phyloP scores from a whole-genome alignment of 2,329 filamentous ascomycete genomes.

The Lachnellula willkommii region DNA sequence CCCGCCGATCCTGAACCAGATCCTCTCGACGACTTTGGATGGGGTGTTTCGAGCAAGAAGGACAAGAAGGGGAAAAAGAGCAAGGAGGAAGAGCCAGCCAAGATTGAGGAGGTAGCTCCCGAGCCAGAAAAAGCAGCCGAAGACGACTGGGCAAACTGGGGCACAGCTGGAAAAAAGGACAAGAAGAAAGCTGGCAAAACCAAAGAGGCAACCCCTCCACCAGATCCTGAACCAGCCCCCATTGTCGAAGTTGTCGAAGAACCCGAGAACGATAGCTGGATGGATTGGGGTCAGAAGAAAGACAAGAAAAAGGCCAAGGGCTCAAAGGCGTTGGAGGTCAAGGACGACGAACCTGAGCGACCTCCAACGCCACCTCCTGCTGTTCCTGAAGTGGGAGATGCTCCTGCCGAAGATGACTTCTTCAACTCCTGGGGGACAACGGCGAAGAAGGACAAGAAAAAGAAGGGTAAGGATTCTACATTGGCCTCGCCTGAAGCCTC shows the following conservation, averaged over 20 bases:
- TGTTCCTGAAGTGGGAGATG: constrained; percentile 29
- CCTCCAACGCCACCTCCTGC: constrained; percentile 28
- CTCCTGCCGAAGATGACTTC: constrained; percentile 24
- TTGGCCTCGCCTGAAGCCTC: constrained; percentile 19
- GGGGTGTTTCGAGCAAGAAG: constrained; percentile 35
- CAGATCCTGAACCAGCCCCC: constrained; percentile 11
- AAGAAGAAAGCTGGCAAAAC: constrained; percentile 28
- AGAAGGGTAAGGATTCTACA: constrained; percentile 18
- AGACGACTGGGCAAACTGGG: constrained; percentile 11
- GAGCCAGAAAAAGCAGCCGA: constrained; percentile 18
- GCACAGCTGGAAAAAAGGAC: constrained; percentile 22
- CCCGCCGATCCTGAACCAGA: constrained; percentile 35
- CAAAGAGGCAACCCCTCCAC: constrained; percentile 19
- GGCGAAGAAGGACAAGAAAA: constrained; percentile 29
- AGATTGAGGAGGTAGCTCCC: constrained; percentile 30
- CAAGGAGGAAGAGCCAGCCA: constrained; percentile 34
- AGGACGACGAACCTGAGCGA: constrained; percentile 32
- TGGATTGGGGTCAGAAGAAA: constrained; percentile 27
- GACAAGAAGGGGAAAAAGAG: constrained; percentile 40
- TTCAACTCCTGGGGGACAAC: constrained; percentile 25
- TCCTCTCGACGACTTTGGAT: constrained; percentile 26
- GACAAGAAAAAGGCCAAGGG: constrained; percentile 25
- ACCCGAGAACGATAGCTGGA: constrained; percentile 26
- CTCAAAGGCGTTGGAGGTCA: constrained; percentile 29
- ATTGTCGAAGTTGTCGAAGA: constrained; percentile 24